Evolutionary conservation across 495 filamentous ascomycete genomes (phyloP).

Genomic region (Penicillium nucicola): DNA sequence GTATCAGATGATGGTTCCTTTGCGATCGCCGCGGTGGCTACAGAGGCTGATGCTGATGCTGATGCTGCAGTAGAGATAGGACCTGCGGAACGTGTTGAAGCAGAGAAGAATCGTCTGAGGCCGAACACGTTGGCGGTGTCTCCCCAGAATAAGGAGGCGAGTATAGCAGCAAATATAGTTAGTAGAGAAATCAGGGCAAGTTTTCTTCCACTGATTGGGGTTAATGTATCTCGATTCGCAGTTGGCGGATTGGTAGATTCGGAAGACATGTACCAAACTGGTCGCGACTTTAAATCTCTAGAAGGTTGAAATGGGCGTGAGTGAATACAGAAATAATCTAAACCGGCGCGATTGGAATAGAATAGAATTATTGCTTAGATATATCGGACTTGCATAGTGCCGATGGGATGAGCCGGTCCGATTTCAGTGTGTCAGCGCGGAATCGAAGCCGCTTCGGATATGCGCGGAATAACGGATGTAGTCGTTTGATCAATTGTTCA

Average conservation of each 20-base stretch:
- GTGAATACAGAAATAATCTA: background rate
- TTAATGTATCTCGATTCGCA: background rate
- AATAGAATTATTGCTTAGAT: background rate
- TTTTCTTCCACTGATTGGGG: conserved; percentile 1
- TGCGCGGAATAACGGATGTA: conserved; percentile 7
- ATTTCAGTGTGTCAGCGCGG: conserved; percentile 25
- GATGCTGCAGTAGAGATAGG: background rate
- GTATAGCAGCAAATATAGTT: conserved; percentile 12
- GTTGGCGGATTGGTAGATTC: conserved; percentile 11
- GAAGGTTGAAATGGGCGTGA: background rate
- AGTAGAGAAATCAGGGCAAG: conserved; percentile 11
- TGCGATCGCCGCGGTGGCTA: background rate
- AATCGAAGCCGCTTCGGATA: conserved; percentile 15
- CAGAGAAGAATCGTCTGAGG: conserved; percentile 26
- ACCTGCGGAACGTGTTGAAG: background rate
- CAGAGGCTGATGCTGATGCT: conserved; percentile 2
- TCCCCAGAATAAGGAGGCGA: conserved; percentile 13
- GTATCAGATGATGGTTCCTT: background rate
- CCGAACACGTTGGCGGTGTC: conserved; percentile 33
- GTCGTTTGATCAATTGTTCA: background rate
- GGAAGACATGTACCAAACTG: conserved; percentile 21
- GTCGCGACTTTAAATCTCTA: no score
- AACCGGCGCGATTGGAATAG: background rate
- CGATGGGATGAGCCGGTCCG: conserved; percentile 20
- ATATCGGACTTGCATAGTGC: background rate